phyloP scores from a whole-genome alignment of 306 rosid species.

The Glycyrrhiza uralensis region DNA sequence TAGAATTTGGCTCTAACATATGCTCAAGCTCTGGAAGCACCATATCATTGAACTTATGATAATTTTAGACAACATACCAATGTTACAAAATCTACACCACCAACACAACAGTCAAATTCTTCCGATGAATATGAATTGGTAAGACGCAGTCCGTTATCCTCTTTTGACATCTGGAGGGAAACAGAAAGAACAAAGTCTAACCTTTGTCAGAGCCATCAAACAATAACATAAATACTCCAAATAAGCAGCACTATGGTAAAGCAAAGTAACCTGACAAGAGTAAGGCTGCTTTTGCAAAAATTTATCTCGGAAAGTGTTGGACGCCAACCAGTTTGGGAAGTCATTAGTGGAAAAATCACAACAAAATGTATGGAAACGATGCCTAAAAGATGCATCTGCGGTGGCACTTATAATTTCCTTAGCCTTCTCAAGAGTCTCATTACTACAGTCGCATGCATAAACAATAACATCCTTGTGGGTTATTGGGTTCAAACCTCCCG shows the following conservation, averaged over 20 bases:
- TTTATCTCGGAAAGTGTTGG: constrained; percentile 46
- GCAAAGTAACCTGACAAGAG: constrained; percentile 48
- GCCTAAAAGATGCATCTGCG: constrained; percentile 14
- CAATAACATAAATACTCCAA: not conserved
- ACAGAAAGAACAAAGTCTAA: constrained; percentile 5
- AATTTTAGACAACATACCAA: constrained; percentile 50
- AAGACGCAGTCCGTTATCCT: constrained; percentile 19
- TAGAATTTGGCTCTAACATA: not conserved
- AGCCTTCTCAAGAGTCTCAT: constrained; percentile 63
- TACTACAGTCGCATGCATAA: constrained; percentile 89
- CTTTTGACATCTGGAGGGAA: constrained; percentile 41
- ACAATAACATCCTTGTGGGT: constrained; percentile 55
- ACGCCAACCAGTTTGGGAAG: constrained; percentile 78
- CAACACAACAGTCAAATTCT: constrained; percentile 52
- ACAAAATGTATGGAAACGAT: constrained; percentile 64
- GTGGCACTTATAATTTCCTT: constrained; percentile 50
- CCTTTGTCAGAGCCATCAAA: not conserved
- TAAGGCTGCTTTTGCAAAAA: constrained; percentile 19
- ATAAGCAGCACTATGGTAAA: constrained; percentile 14
- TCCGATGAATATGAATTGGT: constrained; percentile 24
- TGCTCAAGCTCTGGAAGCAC: constrained; percentile 1
- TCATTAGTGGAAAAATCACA: constrained; percentile 61
- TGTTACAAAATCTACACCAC: constrained; percentile 82
- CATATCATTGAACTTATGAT: constrained; percentile 10
- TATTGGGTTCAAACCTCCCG: too few species aligned